These are phyloP conservation scores for Evansstolkia leycettana DNA, from an alignment of 495 filamentous ascomycete species.

Conservation along the genomic window DNA sequence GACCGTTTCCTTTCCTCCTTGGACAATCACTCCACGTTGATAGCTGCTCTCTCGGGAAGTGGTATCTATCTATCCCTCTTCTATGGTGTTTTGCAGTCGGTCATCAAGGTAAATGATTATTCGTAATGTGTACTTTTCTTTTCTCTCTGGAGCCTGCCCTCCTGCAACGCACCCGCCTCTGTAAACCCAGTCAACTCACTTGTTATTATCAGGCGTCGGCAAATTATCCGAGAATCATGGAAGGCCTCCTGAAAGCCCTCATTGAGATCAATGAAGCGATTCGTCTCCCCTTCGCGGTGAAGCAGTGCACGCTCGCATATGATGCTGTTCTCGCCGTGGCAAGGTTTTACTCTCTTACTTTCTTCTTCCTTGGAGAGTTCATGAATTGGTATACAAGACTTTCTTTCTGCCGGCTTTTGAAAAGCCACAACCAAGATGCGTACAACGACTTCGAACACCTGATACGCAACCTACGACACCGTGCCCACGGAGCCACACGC, in stretches of 20 bases:
- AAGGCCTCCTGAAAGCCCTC: slow-evolving; percentile 29
- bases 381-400: slow-evolving; percentile 36
- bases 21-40: slow-evolving; percentile 21
- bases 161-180: too few relatives aligned
- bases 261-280: slow-evolving; percentile 31
- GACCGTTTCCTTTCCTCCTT: slow-evolving; percentile 26
- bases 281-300: slow-evolving; percentile 8
- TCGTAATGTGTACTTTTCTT: not conserved
- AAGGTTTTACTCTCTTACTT: slow-evolving; percentile 30
- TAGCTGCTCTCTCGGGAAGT: slow-evolving; percentile 23
- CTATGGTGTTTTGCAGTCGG: slow-evolving; percentile 31
- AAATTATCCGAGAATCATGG: slow-evolving; percentile 32
- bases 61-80: slow-evolving; percentile 30
- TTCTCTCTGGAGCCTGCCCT: not conserved
- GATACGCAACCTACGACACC: slow-evolving; percentile 23
- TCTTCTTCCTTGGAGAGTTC: slow-evolving; percentile 34
- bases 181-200: not conserved
- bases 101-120: slow-evolving; percentile 29
- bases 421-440: slow-evolving; percentile 33
- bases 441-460: slow-evolving; percentile 30
- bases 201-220: slow-evolving; percentile 23
- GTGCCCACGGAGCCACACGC: slow-evolving; percentile 13
- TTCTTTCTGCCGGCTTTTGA: slow-evolving; percentile 28
- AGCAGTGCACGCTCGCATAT: slow-evolving; percentile 7
- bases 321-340: slow-evolving; percentile 20